A percentile compares a stretch with the other conserved stretches of the same genome.
Evolutionary conservation across 75 land plant species (phyloP).

Genomic region (Pinus tabuliformis): DNA sequence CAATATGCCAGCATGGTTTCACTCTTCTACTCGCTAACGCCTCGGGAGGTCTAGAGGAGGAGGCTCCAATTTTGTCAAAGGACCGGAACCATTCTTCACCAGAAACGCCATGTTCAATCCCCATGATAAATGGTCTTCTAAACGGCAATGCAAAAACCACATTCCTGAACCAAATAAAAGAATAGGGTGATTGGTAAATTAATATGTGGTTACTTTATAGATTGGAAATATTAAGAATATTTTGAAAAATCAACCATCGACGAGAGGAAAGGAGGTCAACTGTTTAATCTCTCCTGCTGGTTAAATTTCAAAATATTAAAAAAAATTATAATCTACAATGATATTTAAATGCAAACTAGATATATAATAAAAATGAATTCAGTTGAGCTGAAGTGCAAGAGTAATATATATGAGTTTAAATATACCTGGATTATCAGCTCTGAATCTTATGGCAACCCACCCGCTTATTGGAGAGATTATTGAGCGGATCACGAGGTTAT

Average conservation of each 20-base stretch:
- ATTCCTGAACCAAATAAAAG: no score
- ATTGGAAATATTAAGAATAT: neutral
- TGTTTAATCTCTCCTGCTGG: no score
- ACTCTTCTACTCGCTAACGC: neutral
- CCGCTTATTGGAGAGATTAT: conserved; percentile 8
- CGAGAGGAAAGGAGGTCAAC: no score
- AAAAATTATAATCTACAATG: no score
- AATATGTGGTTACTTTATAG: neutral
- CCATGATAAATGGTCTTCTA: no score
- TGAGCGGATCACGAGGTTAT: conserved; percentile 13
- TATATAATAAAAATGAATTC: neutral
- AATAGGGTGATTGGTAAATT: neutral
- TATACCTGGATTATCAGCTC: conserved; percentile 33
- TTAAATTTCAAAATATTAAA: no score
- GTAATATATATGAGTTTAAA: neutral
- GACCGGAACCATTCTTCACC: no score
- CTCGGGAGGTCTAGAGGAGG: neutral
- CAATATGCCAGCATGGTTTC: neutral
- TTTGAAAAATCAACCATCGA: no score
- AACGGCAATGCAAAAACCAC: no score
- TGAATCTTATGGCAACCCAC: conserved; percentile 29
- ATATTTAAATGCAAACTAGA: no score
- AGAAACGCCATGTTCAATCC: no score
- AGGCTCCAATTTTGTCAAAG: no score
- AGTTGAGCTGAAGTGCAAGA: neutral